A percentile compares a stretch with the other conserved stretches of the same genome.
phyloP scores from a whole-genome alignment of 2,329 filamentous ascomycete species.

The Aspergillus novoparasiticus region DNA sequence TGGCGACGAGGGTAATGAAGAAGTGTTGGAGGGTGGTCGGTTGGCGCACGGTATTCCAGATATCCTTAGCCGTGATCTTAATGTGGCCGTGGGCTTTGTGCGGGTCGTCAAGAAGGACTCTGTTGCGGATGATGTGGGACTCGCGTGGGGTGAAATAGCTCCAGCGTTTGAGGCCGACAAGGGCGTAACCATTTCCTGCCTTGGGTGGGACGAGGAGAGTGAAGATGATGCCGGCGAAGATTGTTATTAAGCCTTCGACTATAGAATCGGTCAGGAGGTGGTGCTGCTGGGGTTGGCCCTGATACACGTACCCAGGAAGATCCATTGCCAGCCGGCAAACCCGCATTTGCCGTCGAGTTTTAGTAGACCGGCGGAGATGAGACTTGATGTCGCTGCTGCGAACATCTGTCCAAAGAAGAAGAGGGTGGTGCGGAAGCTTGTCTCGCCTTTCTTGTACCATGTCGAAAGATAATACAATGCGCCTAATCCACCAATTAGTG shows the following conservation, averaged over 20 bases:
- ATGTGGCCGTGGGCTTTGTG: slow-evolving; percentile 10
- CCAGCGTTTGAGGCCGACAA: background rate
- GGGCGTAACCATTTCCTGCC: background rate
- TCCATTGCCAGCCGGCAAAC: slow-evolving; percentile 14
- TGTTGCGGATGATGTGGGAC: slow-evolving; percentile 13
- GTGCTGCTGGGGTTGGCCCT: background rate
- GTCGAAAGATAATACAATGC: slow-evolving; percentile 6
- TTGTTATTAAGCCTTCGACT: slow-evolving; percentile 4
- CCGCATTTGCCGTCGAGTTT: slow-evolving; percentile 11
- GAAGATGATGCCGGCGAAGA: slow-evolving; percentile 13
- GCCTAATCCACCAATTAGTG: background rate
- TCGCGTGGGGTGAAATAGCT: slow-evolving; percentile 13
- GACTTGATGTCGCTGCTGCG: slow-evolving; percentile 9
- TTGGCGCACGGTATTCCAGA: slow-evolving; percentile 6
- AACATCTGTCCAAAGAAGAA: slow-evolving; percentile 18
- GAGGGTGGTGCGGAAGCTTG: slow-evolving; percentile 12
- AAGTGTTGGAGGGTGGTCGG: slow-evolving; percentile 17
- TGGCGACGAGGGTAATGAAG: slow-evolving; percentile 12
- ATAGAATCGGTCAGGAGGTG: background rate
- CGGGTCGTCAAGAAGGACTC: slow-evolving; percentile 17
- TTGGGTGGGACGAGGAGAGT: background rate
- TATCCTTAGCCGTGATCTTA: slow-evolving; percentile 1
- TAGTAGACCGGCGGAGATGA: slow-evolving; percentile 15
- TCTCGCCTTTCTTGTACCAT: slow-evolving; percentile 13
- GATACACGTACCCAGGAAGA: slow-evolving; percentile 13